Base-by-base conservation (phyloP, 441 rosid species). In the Adansonia madagascariensis region DNA sequence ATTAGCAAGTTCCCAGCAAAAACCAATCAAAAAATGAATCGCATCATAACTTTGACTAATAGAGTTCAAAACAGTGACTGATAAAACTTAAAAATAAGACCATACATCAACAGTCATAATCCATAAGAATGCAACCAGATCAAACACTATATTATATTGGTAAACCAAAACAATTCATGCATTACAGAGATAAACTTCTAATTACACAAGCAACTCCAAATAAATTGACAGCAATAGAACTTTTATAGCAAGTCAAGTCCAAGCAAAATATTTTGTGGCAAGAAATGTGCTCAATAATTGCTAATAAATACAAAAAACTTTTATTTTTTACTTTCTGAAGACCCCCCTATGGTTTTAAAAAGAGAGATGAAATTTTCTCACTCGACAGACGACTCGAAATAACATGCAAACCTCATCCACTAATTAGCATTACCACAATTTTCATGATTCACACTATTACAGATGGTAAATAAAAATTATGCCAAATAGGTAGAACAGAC, bases 1-100 rank as follows among this genome's bases (percentile, higher is more conserved):
- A 71, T 74, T 52, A 77, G 53, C 24, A 66, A 68, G 78, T 47
- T 79, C 64, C 60, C 15, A 70, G 52, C 20, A 24, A 39, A 75
- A 73, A 69, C 57, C 17, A 43, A 68, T 62, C 4, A 71, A 24
- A 71, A 80, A 78, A 50, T 20, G 24, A 49, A 47, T 35, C 6
- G 17, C 6, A 52, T 55, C 3, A 71, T 10, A 55, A 39, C 52
- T 35, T 53, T 35, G 50, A 70, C 2, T 55, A 18, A 53, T 9
- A 2, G 17, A 71, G 50, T 35, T 35, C n/a, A 53, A 55, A 71
- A 71, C 14, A 31, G 6, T n/a, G 15, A n/a, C 41, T 6, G 22
- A 39, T 39, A 61, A 55, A 27, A 47, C 57, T 10, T 1, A 60
- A 71, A 17, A 17, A 0, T n/a, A 31, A 50, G 22, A 31, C 46